phyloP scores from a whole-genome alignment of 352 stramenopile species.

The Bremia lactucae region DNA sequence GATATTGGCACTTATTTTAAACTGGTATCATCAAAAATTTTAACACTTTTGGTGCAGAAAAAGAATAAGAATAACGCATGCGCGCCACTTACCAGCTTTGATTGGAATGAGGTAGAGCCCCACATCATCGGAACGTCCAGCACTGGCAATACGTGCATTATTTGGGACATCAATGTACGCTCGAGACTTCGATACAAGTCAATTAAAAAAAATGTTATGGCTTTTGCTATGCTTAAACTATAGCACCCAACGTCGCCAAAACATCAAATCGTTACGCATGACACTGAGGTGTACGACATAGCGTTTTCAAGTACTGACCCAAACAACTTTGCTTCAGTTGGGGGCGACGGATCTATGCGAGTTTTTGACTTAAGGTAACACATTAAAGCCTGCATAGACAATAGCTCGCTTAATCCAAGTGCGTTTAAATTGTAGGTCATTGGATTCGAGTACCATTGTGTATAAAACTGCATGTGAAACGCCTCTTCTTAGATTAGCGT shows the following conservation, averaged over 20 bases:
- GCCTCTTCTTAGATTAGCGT: conserved; percentile 90
- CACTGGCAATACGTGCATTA: conserved; percentile 97
- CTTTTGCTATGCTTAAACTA: neutral
- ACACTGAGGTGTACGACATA: conserved; percentile 98
- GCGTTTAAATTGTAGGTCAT: conserved; percentile 19
- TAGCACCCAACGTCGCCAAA: conserved; percentile 51
- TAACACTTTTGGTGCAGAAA: conserved; percentile 10
- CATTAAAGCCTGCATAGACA: neutral
- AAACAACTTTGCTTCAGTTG: conserved; percentile 94
- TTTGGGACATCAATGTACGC: conserved; percentile 95
- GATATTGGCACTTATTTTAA: neutral
- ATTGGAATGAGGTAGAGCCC: conserved; percentile 96
- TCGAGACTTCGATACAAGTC: neutral
- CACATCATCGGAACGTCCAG: conserved; percentile 93
- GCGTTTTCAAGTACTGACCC: conserved; percentile 89
- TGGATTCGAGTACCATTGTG: conserved; percentile 93
- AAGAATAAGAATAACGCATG: conserved; percentile 83
- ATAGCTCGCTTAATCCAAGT: neutral
- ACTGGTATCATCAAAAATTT: neutral
- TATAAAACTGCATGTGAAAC: conserved; percentile 88
- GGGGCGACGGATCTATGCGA: conserved; percentile 92
- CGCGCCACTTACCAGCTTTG: conserved; percentile 94
- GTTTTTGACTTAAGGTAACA: conserved; percentile 94
- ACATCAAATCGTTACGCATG: conserved; percentile 97
- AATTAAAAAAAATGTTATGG: neutral